These are phyloP conservation scores for Bipolaris zeicola DNA, from an alignment of 2,329 filamentous ascomycete species.

Conservation along the genomic window DNA sequence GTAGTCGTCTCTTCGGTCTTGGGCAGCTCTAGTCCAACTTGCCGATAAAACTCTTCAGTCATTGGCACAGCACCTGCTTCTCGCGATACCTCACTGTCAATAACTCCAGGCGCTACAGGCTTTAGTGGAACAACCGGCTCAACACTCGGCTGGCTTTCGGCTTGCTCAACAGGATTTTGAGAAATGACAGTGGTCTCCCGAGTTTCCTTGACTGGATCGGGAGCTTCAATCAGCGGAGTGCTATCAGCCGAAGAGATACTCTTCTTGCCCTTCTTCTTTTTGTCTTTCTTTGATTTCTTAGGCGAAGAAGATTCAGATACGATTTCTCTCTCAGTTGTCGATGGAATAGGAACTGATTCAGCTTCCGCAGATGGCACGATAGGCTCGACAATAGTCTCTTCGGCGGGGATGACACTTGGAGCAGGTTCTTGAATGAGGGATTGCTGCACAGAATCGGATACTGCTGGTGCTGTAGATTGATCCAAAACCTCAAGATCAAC, in stretches of 20 bases:
- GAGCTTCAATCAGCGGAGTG: constrained; percentile 16
- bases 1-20: constrained; percentile 14
- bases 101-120: not conserved
- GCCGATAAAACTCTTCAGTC: not conserved
- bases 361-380: constrained; percentile 2
- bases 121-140: constrained; percentile 2
- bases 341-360: constrained; percentile 1
- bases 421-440: not conserved
- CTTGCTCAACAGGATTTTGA: not conserved
- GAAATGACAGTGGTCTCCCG: constrained; percentile 6
- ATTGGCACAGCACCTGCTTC: not conserved
- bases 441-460: not conserved
- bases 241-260: constrained; percentile 20
- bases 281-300: constrained; percentile 37
- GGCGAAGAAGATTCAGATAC: constrained; percentile 17
- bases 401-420: not conserved
- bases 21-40: not conserved
- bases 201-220: not conserved
- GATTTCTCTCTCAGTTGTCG: constrained; percentile 10
- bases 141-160: constrained; percentile 6
- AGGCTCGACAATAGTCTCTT: constrained; percentile 4
- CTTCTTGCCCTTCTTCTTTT: constrained; percentile 32
- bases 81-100: not conserved
- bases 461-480: not conserved
- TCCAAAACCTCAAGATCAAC: not conserved